Percentiles rank a stretch among this genome's conserved stretches.
phyloP scores from a whole-genome alignment of 1,284 basidiomycete genomes.

The Ceratobasidium sp. region DNA sequence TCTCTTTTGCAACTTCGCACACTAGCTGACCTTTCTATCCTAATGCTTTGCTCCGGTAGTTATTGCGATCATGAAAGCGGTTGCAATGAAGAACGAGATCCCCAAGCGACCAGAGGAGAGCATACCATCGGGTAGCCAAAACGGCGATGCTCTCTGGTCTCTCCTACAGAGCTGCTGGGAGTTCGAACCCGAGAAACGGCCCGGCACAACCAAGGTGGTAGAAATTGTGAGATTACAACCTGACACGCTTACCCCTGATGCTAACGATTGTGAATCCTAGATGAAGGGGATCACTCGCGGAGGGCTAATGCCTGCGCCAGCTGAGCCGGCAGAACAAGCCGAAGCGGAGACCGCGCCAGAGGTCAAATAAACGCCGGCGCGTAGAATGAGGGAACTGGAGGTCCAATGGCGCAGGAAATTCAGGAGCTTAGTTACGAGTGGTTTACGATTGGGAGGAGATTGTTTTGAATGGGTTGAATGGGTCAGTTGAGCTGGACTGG shows the following conservation, averaged over 20 bases:
- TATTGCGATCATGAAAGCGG: not conserved
- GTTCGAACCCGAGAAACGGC: not conserved
- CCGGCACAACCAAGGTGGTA: not conserved
- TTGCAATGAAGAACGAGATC: not conserved
- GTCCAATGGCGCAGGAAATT: too few relatives aligned
- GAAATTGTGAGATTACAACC: not conserved
- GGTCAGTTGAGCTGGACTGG: too few relatives aligned
- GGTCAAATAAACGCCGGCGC: too few relatives aligned
- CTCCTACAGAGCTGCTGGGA: slow-evolving; percentile 8
- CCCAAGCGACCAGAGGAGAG: not conserved
- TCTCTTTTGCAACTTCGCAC: not conserved
- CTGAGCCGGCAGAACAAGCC: not conserved
- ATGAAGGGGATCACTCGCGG: not conserved
- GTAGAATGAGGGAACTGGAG: too few relatives aligned
- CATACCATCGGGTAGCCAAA: not conserved
- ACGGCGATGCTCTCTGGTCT: not conserved
- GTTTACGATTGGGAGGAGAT: too few relatives aligned
- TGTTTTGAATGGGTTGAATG: too few relatives aligned
- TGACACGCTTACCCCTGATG: not conserved
- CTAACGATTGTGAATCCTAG: not conserved
- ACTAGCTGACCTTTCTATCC: not conserved
- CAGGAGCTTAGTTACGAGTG: too few relatives aligned
- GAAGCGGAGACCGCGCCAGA: too few relatives aligned
- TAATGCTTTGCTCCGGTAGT: not conserved
- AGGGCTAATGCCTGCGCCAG: not conserved